Percentiles rank a stretch among this genome's conserved stretches.
These are phyloP conservation scores for Cercophora newfieldiana DNA, from an alignment of 495 filamentous ascomycete genomes.

Conservation along the genomic window DNA sequence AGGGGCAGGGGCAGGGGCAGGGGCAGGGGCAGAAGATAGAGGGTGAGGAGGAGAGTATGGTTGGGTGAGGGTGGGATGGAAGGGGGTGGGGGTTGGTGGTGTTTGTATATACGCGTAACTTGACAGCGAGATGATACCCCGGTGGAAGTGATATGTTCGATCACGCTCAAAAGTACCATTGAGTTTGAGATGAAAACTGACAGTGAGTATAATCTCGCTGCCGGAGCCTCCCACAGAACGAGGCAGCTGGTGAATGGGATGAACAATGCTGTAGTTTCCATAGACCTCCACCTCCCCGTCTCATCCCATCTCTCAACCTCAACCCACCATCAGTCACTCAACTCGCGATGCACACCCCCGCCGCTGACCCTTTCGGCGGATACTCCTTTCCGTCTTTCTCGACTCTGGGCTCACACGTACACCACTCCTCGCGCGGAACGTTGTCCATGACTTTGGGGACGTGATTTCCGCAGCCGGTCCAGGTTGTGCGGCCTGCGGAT, in stretches of 20 bases:
- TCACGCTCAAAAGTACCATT: no score
- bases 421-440: constrained; percentile 60
- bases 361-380: constrained; percentile 49
- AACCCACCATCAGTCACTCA: no score
- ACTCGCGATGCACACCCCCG: background rate
- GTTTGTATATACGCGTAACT: background rate
- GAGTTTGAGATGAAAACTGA: no score
- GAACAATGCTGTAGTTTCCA: no score
- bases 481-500: constrained; percentile 27
- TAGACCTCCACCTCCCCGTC: no score
- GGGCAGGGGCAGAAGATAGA: no score
- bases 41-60: background rate
- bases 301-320: no score
- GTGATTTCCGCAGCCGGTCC: constrained; percentile 72
- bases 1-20: background rate
- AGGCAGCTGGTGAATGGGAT: no score
- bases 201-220: no score
- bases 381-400: constrained; percentile 61
- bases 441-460: constrained; percentile 66
- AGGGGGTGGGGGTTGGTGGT: background rate
- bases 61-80: background rate
- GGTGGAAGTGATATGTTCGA: no score
- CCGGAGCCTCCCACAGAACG: no score
- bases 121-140: background rate
- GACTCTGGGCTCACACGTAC: constrained; percentile 62